Conservation (phyloP, 2,329 filamentous ascomycete species). For the Colletotrichum lini region DNA sequence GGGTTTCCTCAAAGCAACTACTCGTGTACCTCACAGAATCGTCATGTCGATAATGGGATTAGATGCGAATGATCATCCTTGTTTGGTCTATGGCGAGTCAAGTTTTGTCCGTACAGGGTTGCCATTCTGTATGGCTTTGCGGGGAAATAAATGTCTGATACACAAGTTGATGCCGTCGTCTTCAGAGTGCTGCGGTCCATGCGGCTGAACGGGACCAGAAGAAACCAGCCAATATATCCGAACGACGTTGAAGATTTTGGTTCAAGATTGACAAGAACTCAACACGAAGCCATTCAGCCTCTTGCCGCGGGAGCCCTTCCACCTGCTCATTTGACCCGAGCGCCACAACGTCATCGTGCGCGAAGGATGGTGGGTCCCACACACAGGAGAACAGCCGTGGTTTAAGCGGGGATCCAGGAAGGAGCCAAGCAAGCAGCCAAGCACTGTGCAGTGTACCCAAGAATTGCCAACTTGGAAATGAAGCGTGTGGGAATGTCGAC, state of each 20-base stretch:
- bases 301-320: conserved; percentile 20
- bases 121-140: neutral
- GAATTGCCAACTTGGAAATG: neutral
- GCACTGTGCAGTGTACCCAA: neutral
- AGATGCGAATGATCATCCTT: neutral
- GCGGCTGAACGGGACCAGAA: neutral
- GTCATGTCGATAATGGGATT: neutral
- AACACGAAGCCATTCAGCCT: neutral
- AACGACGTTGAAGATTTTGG: neutral
- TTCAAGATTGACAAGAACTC: neutral
- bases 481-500: neutral
- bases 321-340: conserved; percentile 26
- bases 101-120: neutral
- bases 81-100: no score
- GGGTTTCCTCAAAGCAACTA: neutral
- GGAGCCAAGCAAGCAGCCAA: neutral
- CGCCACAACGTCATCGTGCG: conserved; percentile 31
- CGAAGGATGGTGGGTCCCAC: neutral
- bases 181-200: neutral
- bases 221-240: neutral
- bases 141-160: neutral
- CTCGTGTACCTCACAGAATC: neutral
- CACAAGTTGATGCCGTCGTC: neutral
- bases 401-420: no score
- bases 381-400: no score